phyloP scores from a whole-genome alignment of 768 basidiomycete species.

The Mycena amicta region DNA sequence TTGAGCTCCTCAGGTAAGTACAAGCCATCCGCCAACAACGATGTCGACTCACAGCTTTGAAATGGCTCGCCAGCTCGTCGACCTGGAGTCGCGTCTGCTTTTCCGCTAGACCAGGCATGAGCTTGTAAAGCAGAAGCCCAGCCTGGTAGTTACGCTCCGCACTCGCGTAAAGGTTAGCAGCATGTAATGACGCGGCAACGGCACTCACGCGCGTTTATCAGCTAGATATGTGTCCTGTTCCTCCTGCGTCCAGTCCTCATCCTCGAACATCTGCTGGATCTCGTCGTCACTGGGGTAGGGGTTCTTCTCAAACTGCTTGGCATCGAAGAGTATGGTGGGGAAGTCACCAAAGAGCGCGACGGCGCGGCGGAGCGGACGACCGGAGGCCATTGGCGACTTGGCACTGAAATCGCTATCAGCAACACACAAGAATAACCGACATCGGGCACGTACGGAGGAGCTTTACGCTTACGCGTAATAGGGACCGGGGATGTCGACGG shows the following conservation, averaged over 20 bases:
- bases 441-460: no score
- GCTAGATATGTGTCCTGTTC: neutral
- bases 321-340: neutral
- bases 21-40: no score
- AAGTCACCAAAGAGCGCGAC: slow-evolving; percentile 7
- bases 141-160: slow-evolving; percentile 5
- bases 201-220: slow-evolving; percentile 8
- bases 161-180: neutral
- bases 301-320: neutral
- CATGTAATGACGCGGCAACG: neutral
- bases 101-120: neutral
- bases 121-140: neutral
- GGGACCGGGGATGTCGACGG: no score
- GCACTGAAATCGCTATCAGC: no score
- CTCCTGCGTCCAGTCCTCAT: neutral
- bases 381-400: no score
- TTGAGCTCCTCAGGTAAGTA: slow-evolving; percentile 2
- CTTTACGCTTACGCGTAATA: no score
- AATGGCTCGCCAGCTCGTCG: no score
- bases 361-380: neutral
- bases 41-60: no score
- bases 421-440: no score
- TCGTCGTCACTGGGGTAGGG: neutral
- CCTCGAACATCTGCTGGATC: neutral
- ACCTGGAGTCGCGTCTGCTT: neutral